Base-by-base conservation (phyloP, 306 rosid genomes). In the Vigna hirtella region DNA sequence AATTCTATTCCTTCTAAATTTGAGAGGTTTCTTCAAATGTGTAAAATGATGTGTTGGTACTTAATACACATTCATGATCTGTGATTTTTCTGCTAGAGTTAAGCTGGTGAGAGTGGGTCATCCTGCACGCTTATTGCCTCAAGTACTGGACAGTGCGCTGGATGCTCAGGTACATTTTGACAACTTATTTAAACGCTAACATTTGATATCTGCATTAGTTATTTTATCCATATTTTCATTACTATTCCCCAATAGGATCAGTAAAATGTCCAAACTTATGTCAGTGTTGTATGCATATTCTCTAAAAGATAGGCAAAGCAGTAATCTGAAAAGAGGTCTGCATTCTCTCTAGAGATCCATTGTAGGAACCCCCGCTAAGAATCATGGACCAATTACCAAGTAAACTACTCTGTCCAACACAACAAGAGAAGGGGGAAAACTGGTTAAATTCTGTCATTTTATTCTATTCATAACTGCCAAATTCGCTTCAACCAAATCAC, bases 81-180 rank as follows among this genome's bases (percentile, higher is more conserved):
- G 79, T 53, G 36, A 43, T 13, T 42, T 71, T 81, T 85, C 67
- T 30, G 47, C 81, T 84, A 95, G 98, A 83, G 93, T 92, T 66
- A 95, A 92, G 90, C 89, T 95, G 82, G 98, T 95, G 90, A 91
- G 98, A 86, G 3, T 95, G 81, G 98, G 98, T 67, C 98, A 95
- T 83, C 98, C 98, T 79, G 98, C 98, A 56, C 98, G 98, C 57
- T 86, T 95, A 78, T 90, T 95, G 83, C 98, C 98, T 77, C 98
- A 95, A 92, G 97, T 95, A 42, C 85, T 95, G 86, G 98, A 95
- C 58, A 92, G 96, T 83, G 98, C 98, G 55, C 82, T 95, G 84
- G 98, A 95, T 81, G 92, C 98, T 72, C 98, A 95, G 98, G 98
- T 92, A 82, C 81, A 30, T 24, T 30, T 65, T 53, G 76, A 61